Base-by-base conservation (phyloP, 495 filamentous ascomycete species). In the Platismatia glauca region DNA sequence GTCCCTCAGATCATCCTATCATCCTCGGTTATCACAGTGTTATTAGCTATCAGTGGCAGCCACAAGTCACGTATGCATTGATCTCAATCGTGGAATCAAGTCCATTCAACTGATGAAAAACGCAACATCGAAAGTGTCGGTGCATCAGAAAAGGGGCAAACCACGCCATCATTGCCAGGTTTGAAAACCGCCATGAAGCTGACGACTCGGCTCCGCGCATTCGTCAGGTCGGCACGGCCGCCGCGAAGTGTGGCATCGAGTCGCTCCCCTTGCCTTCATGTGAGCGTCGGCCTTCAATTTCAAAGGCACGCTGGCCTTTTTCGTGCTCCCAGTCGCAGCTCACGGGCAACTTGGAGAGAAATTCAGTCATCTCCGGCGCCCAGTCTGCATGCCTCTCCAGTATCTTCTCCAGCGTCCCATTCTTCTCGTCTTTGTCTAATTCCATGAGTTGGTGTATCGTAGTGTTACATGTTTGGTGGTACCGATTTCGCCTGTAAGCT, bases 131-230 rank as follows among this genome's bases (percentile, higher is more conserved):
- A 20, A 33, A 20, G 15, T 20, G 15, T 53, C 50, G 50, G 33
- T 33, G 13, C 27, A 3, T 27, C 50, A 53, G 50, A 27, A 5
- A 20, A 33, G 20, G 29, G 6, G 34, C 18, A 44, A 18, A 48
- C 4, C 27, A 27, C 16, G 27, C 13, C 29, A 27, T 31, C 18
- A 4, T 18, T 29, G 58, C 58, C 34, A 27, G 22, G 22, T 13
- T 46, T 52, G 39, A 37, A 29, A 48, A 37, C 58, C 38, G 58
- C 58, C 58, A 48, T 33, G 29, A 60, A 60, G 58, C 29, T 60
- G 44, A 48, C 31, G 35, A 24, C 50, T 34, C 29, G 58, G 43
- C 33, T 15, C 37, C 29, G 29, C 58, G 33, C 27, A 24, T 43
- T 60, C 58, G 43, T 60, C 52, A 33, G 52, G 33, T 60, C 58